Evolutionary conservation across 2,329 filamentous ascomycete genomes (phyloP).

Genomic region (Paracoccidioides brasiliensis): DNA sequence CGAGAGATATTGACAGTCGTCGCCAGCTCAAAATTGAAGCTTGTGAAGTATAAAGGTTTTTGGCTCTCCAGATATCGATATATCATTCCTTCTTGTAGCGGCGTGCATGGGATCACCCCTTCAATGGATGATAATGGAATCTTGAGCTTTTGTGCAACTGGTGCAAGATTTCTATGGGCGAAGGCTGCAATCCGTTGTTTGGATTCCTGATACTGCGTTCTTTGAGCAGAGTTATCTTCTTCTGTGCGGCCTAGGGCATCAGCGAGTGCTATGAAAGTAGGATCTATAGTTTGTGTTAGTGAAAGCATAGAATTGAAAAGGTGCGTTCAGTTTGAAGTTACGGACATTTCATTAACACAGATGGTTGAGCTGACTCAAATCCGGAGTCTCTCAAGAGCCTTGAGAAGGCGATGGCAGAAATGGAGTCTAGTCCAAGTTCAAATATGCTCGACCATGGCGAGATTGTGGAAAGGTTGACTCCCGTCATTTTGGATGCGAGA

Average conservation of each 20-base stretch:
- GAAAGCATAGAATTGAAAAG: conserved; percentile 37
- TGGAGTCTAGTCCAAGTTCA: conserved; percentile 77
- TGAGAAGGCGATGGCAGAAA: conserved; percentile 63
- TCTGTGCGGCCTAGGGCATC: conserved; percentile 13
- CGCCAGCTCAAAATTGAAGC: conserved; percentile 50
- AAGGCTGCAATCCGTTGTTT: conserved; percentile 52
- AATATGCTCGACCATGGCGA: conserved; percentile 56
- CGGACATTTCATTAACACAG: conserved; percentile 51
- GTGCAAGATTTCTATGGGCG: conserved; percentile 45
- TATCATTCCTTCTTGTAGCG: conserved; percentile 77
- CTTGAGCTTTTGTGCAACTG: conserved; percentile 41
- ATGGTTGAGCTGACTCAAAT: conserved; percentile 47
- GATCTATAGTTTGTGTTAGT: conserved; percentile 13
- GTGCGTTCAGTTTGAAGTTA: conserved; percentile 9
- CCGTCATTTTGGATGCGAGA: conserved; percentile 43
- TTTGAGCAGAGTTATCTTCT: conserved; percentile 2
- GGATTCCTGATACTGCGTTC: conserved; percentile 32
- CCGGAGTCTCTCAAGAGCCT: conserved; percentile 50
- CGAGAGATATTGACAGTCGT: conserved; percentile 31
- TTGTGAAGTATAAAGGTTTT: conserved; percentile 59
- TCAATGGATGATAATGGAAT: conserved; percentile 47
- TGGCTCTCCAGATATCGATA: conserved; percentile 50
- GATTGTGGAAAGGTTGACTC: conserved; percentile 34
- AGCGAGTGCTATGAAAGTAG: conserved; percentile 29
- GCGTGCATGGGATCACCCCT: conserved; percentile 67